Evolutionary conservation across 176 grass and related monocot species (phyloP).

Genomic region (Avena sativa): DNA sequence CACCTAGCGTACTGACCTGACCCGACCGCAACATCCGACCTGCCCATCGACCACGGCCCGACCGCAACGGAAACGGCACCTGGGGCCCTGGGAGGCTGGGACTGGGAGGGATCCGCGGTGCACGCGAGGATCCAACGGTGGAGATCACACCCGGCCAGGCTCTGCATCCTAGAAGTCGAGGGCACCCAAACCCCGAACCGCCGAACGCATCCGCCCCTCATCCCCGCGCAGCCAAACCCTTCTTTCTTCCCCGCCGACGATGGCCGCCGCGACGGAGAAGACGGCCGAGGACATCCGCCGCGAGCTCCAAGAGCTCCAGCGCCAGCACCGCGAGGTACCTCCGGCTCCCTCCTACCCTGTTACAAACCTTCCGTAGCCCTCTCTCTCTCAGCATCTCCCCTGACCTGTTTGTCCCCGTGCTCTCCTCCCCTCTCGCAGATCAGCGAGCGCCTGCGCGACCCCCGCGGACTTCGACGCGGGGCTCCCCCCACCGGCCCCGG

Average conservation of each 20-base stretch:
- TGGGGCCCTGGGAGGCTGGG: no score
- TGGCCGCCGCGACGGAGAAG: slow-evolving; percentile 74
- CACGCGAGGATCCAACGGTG: slow-evolving; percentile 38
- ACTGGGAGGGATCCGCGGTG: background rate
- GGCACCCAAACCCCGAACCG: slow-evolving; percentile 49
- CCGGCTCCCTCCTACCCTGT: background rate
- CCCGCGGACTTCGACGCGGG: slow-evolving; percentile 79
- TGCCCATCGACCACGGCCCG: background rate
- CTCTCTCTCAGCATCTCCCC: background rate
- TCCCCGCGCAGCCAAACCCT: slow-evolving; percentile 40
- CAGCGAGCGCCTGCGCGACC: slow-evolving; percentile 87
- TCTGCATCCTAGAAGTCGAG: background rate
- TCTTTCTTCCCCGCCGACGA: slow-evolving; percentile 26
- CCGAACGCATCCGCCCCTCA: background rate
- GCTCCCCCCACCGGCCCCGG: slow-evolving; percentile 23
- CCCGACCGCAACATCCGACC: background rate
- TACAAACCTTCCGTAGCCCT: background rate
- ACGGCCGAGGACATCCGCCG: slow-evolving; percentile 87
- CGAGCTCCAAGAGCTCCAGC: slow-evolving; percentile 96
- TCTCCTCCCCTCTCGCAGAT: slow-evolving; percentile 56
- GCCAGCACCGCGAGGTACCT: slow-evolving; percentile 87
- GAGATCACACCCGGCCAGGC: background rate
- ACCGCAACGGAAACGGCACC: background rate
- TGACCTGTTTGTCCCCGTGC: slow-evolving; percentile 26
- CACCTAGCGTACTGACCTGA: background rate